phyloP scores from a whole-genome alignment of 2,329 filamentous ascomycete species.

The Pseudocercospora crystallina region DNA sequence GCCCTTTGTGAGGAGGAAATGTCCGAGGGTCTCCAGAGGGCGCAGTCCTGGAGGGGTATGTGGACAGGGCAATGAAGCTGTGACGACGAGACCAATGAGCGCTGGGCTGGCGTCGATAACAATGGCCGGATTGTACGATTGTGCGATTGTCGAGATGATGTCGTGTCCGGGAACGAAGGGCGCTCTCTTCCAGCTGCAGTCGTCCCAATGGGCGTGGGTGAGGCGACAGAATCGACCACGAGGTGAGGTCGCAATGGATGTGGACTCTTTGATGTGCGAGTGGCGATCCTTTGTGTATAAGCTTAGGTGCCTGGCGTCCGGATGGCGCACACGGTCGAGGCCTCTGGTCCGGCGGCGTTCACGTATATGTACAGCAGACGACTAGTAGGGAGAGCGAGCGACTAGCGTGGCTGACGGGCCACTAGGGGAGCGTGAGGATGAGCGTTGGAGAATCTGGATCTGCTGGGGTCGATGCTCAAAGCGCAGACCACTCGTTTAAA shows the following conservation, averaged over 20 bases:
- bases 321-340: constrained; percentile 47
- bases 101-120: constrained; percentile 1
- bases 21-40: constrained; percentile 32
- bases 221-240: constrained; percentile 7
- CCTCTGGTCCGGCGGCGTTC: constrained; percentile 27
- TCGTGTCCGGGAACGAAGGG: no score
- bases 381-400: constrained; percentile 23
- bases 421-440: constrained; percentile 24
- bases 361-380: constrained; percentile 30
- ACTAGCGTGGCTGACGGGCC: constrained; percentile 29
- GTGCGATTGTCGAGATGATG: neutral
- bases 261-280: constrained; percentile 36
- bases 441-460: constrained; percentile 29
- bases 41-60: constrained; percentile 32
- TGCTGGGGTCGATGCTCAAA: constrained; percentile 25
- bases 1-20: constrained; percentile 38
- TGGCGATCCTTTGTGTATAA: constrained; percentile 53
- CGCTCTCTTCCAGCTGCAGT: no score
- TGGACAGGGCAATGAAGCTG: constrained; percentile 5
- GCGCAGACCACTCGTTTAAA: constrained; percentile 24
- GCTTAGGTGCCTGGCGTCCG: constrained; percentile 47
- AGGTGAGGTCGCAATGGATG: constrained; percentile 27
- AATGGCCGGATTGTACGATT: constrained; percentile 1
- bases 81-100: neutral
- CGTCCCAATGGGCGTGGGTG: no score